Evolutionary conservation across 495 filamentous ascomycete species (phyloP).

Genomic region (Trichoderma reesei): DNA sequence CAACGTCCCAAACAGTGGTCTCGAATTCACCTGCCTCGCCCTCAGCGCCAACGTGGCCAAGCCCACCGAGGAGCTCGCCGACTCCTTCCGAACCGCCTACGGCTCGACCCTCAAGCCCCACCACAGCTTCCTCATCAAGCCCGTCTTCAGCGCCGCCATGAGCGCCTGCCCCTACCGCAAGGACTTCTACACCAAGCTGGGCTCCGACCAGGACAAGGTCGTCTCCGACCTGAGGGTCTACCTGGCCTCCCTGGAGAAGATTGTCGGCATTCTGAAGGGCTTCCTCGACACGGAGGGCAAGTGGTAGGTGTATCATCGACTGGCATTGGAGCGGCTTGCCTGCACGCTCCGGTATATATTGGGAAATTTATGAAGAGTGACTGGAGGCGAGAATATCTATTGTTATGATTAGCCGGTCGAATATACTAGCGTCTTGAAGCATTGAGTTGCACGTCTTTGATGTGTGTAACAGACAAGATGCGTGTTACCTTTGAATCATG

Average conservation of each 20-base stretch:
- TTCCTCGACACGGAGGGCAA: conserved; percentile 66
- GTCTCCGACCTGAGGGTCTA: conserved; percentile 51
- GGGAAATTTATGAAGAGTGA: conserved; percentile 1
- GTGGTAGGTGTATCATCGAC: conserved; percentile 38
- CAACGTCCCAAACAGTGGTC: conserved; percentile 47
- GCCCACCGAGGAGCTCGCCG: conserved; percentile 59
- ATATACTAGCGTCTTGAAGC: conserved; percentile 3
- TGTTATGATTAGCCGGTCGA: neutral
- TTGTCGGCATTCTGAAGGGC: conserved; percentile 62
- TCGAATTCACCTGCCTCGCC: conserved; percentile 83
- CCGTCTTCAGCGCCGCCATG: conserved; percentile 87
- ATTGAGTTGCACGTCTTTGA: neutral
- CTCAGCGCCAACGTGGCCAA: conserved; percentile 67
- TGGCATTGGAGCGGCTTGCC: neutral
- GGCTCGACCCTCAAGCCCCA: conserved; percentile 76
- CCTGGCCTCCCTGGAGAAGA: conserved; percentile 63
- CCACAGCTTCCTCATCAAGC: conserved; percentile 79
- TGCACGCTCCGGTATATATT: conserved; percentile 6
- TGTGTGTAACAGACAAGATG: neutral
- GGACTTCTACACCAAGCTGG: conserved; percentile 83
- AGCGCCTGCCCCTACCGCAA: conserved; percentile 81
- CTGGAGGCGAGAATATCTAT: neutral
- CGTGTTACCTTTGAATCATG: neutral
- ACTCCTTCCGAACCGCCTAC: conserved; percentile 83
- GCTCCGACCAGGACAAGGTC: conserved; percentile 53